Evolutionary conservation across 352 stramenopile genomes (phyloP).

Genomic region (Phytopythium montanum): DNA sequence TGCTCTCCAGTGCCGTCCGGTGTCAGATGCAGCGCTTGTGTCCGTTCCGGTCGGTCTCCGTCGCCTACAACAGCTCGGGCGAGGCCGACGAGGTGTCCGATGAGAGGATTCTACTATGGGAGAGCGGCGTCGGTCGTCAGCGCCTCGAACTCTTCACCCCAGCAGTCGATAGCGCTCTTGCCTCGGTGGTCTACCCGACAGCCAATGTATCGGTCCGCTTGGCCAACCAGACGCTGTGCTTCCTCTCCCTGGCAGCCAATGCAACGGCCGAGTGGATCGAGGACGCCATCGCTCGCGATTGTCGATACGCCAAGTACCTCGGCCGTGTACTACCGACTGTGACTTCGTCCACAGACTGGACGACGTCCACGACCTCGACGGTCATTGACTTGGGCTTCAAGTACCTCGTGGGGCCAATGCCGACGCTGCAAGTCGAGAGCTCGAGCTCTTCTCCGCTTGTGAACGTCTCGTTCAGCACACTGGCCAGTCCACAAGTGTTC

Average conservation of each 20-base stretch:
- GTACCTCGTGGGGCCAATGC: conserved; percentile 44
- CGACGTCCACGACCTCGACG: conserved; percentile 4
- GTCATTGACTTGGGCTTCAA: conserved; percentile 34
- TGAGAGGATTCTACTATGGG: conserved; percentile 43
- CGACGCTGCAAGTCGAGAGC: conserved; percentile 21
- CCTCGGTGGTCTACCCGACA: neutral
- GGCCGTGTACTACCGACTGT: conserved; percentile 26
- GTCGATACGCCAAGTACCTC: conserved; percentile 44
- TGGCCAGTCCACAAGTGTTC: conserved; percentile 20
- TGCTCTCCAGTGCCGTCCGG: conserved; percentile 43
- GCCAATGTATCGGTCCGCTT: conserved; percentile 38
- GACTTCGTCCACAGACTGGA: conserved; percentile 12
- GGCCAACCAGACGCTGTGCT: conserved; percentile 30
- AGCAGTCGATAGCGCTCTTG: neutral
- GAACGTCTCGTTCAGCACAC: conserved; percentile 6
- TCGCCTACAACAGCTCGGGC: neutral
- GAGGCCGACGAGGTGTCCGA: conserved; percentile 19
- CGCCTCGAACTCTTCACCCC: conserved; percentile 5
- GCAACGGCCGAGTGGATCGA: conserved; percentile 20
- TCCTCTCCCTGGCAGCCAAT: conserved; percentile 28
- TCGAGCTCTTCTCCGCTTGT: conserved; percentile 6
- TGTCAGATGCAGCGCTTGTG: conserved; percentile 53
- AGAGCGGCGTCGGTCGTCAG: conserved; percentile 25
- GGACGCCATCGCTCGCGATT: conserved; percentile 29
- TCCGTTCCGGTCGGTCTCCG: conserved; percentile 15